phyloP scores from a whole-genome alignment of 331 rosid genomes.

The Stylosanthes scabra region DNA sequence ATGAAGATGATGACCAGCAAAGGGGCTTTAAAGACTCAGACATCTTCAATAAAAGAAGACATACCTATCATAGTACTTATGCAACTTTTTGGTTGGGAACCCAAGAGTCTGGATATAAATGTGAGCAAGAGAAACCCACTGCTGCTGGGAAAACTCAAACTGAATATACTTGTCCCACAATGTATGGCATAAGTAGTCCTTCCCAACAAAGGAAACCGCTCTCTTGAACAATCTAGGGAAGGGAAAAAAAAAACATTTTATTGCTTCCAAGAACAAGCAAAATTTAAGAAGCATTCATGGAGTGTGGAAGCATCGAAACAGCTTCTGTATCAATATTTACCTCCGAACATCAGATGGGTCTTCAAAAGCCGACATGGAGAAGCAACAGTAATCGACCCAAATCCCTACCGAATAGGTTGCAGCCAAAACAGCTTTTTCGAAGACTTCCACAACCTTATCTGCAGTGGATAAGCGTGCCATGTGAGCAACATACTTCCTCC shows the following conservation, averaged over 20 bases:
- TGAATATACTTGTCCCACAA: conserved; percentile 91
- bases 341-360: conserved; percentile 84
- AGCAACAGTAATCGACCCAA: conserved; percentile 86
- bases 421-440: conserved; percentile 74
- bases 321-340: conserved; percentile 46
- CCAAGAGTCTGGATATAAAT: conserved; percentile 79
- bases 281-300: conserved; percentile 29
- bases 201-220: conserved; percentile 85
- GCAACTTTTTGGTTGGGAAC: conserved; percentile 86
- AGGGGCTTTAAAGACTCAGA: neutral
- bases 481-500: conserved; percentile 81
- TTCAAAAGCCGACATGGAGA: conserved; percentile 74
- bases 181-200: conserved; percentile 75
- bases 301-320: conserved; percentile 21
- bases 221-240: conserved; percentile 70
- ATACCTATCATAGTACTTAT: conserved; percentile 71
- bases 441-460: conserved; percentile 80
- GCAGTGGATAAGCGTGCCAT: conserved; percentile 57
- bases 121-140: conserved; percentile 76
- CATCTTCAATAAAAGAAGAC: conserved; percentile 16
- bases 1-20: neutral
- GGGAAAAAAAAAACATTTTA: conserved; percentile 30
- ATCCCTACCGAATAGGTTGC: conserved; percentile 71
- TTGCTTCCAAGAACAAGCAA: conserved; percentile 33
- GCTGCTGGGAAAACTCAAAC: conserved; percentile 83